These are phyloP conservation scores for Hyphodiscus hymeniophilus DNA, from an alignment of 495 filamentous ascomycete species.

Conservation along the genomic window DNA sequence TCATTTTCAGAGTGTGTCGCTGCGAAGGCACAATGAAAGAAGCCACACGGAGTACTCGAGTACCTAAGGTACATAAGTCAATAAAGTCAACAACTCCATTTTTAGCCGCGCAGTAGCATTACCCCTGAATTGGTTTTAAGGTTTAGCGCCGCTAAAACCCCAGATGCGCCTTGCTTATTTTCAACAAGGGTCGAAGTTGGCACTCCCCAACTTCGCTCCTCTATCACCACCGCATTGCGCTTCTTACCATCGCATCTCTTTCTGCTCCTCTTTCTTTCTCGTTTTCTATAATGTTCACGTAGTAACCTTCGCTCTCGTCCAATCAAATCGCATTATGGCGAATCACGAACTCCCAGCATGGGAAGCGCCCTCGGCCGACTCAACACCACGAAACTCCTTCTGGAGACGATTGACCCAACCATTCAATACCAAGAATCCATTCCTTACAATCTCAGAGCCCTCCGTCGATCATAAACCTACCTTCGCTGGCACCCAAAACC, in stretches of 20 bases:
- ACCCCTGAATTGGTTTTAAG: no score
- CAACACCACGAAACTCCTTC: background rate
- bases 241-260: background rate
- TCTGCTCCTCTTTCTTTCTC: background rate
- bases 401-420: background rate
- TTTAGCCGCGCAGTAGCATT: no score
- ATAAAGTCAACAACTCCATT: no score
- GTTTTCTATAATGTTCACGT: background rate
- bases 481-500: background rate
- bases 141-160: no score
- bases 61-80: no score
- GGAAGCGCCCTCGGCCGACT: background rate
- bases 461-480: background rate
- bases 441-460: background rate
- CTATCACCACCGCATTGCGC: no score
- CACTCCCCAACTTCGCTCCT: no score
- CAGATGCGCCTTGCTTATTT: no score
- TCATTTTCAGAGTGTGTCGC: no score
- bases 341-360: background rate
- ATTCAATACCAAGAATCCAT: background rate
- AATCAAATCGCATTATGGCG: background rate
- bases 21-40: no score
- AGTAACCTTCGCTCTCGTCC: background rate
- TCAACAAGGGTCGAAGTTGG: no score
- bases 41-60: no score